phyloP scores from a whole-genome alignment of 352 stramenopile species.

The Phytopythium ostracodes region DNA sequence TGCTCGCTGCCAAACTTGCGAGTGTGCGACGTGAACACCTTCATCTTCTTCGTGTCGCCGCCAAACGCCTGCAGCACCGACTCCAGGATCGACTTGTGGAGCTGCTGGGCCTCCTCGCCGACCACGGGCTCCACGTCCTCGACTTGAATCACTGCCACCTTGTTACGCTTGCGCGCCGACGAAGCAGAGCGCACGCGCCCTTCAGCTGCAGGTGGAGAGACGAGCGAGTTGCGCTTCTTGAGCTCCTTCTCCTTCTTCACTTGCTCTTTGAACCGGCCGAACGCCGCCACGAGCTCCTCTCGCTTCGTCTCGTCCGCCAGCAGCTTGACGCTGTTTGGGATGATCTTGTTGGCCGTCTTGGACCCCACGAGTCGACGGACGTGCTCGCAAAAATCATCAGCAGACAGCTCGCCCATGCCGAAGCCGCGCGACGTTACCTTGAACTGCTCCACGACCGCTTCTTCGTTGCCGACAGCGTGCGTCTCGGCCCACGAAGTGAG shows the following conservation, averaged over 20 bases:
- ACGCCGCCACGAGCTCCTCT: conserved; percentile 44
- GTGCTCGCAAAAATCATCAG: conserved; percentile 68
- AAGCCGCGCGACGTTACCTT: conserved; percentile 55
- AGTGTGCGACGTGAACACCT: conserved; percentile 78
- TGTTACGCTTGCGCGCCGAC: conserved; percentile 40
- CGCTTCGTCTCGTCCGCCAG: conserved; percentile 55
- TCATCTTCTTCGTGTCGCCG: conserved; percentile 82
- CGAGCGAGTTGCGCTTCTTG: conserved; percentile 50
- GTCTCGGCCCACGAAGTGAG: conserved; percentile 59
- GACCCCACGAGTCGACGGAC: conserved; percentile 67
- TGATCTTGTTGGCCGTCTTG: conserved; percentile 68
- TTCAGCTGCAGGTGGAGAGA: conserved; percentile 21
- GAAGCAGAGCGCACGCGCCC: conserved; percentile 30
- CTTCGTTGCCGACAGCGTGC: conserved; percentile 43
- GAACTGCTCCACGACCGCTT: conserved; percentile 54
- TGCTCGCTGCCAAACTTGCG: conserved; percentile 84
- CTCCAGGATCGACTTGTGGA: conserved; percentile 84
- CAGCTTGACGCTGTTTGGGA: conserved; percentile 70
- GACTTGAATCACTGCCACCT: conserved; percentile 39
- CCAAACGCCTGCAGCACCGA: conserved; percentile 65
- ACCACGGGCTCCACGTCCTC: conserved; percentile 83
- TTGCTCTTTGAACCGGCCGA: conserved; percentile 60
- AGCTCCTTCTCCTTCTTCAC: conserved; percentile 73
- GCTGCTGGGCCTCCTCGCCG: conserved; percentile 70
- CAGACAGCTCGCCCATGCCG: conserved; percentile 58